A percentile compares a stretch with the other conserved stretches of the same genome.
phyloP scores from a whole-genome alignment of 176 grass and related monocot species.

The sorghum (Sorghum bicolor) region Sorghum_bicolor_NCBIv3 NC_012874.2:4171501-4172000 shows the following conservation, averaged over 20 bases:
- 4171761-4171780: constrained; percentile 22
- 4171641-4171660: background rate
- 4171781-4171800: background rate
- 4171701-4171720: background rate
- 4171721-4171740: background rate
- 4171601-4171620: background rate
- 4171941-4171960: constrained; percentile 38
- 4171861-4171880: constrained; percentile 16
- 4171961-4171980: constrained; percentile 22
- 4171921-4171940: constrained; percentile 31
- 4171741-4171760: background rate
- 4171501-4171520: background rate
- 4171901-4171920: constrained; percentile 23
- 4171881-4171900: constrained; percentile 20
- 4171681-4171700: background rate
- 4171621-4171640: background rate
- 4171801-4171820: constrained; percentile 6
- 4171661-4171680: background rate
- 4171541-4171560: background rate
- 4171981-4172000: constrained; percentile 23
- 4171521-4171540: background rate
- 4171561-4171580: background rate
- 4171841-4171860: constrained; percentile 6
- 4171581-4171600: background rate
- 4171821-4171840: constrained; percentile 12